Evolutionary conservation across 2,329 filamentous ascomycete species (phyloP).

Genomic region (Diaporthe batatas): DNA sequence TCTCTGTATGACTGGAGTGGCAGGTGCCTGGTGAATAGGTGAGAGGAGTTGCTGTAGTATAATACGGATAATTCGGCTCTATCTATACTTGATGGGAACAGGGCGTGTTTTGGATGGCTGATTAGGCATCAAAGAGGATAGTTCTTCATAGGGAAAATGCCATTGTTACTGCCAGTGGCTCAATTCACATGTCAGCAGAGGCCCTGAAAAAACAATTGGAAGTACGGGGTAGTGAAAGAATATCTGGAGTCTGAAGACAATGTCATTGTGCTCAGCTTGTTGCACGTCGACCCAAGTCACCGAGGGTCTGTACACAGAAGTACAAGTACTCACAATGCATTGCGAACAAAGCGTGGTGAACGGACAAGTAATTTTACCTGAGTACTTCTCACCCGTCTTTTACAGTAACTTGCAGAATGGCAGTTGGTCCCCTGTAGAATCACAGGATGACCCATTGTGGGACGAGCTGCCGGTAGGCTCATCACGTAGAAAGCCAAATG

Average conservation of each 20-base stretch:
- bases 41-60: background rate
- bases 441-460: no score
- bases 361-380: no score
- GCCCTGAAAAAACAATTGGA: background rate
- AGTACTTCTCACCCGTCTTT: no score
- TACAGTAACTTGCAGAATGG: no score
- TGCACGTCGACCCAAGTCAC: no score
- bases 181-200: background rate
- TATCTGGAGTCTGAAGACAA: background rate
- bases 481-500: no score
- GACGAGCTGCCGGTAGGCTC: no score
- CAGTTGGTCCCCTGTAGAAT: no score
- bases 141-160: background rate
- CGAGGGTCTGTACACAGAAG: background rate
- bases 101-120: background rate
- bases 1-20: background rate
- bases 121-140: accelerated
- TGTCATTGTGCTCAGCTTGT: background rate
- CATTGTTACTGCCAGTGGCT: background rate
- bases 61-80: background rate
- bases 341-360: no score
- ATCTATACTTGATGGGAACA: background rate
- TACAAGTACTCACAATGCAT: no score
- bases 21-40: background rate
- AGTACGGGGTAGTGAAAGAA: background rate